Evolutionary conservation across 371 early-diverging fungal species (phyloP), one percentile per base, ranked within the genome.

Genomic region (Syncephalastrum contaminatum): DNA sequence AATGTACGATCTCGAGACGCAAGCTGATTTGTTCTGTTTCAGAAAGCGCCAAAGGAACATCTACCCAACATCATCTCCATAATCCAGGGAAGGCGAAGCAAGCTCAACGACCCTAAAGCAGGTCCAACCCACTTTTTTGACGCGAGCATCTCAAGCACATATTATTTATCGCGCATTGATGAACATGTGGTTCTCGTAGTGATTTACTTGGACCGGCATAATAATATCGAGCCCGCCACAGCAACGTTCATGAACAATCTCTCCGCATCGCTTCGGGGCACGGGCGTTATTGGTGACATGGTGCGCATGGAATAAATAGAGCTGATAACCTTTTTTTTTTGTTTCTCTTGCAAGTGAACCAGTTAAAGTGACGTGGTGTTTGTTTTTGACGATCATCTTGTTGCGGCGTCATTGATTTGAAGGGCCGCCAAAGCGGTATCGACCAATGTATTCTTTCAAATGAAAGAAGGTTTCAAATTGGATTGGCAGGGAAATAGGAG

Each of bases 51-150:
- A 1, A 73, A 59, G 43, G 83, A 83, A 16, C 83, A 86, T 65
- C 60, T 83, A 53, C 86, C 86, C 10, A 82, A 78, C 27, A 80
- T 83, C 39, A 83, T 86, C 21, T 83, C 86, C 1, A 86, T 86
- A 20, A 81, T 86, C 51, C 82, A 84, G 63, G 81, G 79, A 10
- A 75, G 78, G 44, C 65, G 62, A 30, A 66, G 54, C 51, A 77
- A 75, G 25, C 64, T 82, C 4, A 75, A 66, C 43, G 79, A 82
- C 52, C 62, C 66, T 8, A 72, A 66, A 47, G 53, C 64, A 16
- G 62, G 60, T 0, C 79, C 77, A 10, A 58, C 73, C 10, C 68
- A 83, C 53, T 85, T 85, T 56, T 81, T 67, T 48, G 87, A 85
- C 57, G 73, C 58, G 52, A 82, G 73, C 20, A 69, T 84, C 10